These are phyloP conservation scores for Vanrija pseudolonga DNA, from an alignment of 1,284 basidiomycete species.

Conservation along the genomic window DNA sequence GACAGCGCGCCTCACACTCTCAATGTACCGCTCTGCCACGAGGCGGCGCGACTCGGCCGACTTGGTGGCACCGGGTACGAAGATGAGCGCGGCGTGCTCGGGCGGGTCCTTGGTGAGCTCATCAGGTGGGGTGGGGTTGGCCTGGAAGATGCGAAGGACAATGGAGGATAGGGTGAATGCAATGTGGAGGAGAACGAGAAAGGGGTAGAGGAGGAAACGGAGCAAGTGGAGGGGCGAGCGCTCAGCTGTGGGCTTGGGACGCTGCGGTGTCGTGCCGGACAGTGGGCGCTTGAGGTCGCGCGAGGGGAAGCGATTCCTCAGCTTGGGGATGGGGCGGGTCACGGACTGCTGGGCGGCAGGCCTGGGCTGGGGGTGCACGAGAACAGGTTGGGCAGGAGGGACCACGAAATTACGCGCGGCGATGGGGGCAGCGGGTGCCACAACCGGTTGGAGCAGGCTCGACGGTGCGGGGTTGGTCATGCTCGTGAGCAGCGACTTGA, in stretches of 20 bases:
- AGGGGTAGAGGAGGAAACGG: conserved; percentile 18
- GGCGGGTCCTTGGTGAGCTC: conserved; percentile 15
- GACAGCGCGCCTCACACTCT: conserved; percentile 26
- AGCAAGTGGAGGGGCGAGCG: not conserved
- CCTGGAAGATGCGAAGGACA: conserved; percentile 29
- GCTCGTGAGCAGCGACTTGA: not conserved
- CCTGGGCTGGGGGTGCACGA: no score
- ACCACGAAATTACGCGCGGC: no score
- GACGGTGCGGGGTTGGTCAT: not conserved
- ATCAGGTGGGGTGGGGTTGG: conserved; percentile 4
- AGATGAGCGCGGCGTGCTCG: conserved; percentile 19
- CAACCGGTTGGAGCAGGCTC: no score
- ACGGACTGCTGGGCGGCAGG: no score
- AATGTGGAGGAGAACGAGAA: conserved; percentile 32
- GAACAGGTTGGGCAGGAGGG: no score
- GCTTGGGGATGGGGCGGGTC: no score
- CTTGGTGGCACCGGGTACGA: conserved; percentile 11
- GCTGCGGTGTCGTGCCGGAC: no score
- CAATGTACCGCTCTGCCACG: conserved; percentile 13
- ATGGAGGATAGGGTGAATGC: conserved; percentile 35
- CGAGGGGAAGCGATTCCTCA: no score
- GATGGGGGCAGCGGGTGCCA: no score
- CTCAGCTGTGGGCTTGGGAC: no score
- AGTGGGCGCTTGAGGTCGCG: no score
- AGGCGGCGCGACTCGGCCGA: not conserved